Conservation (phyloP, 2,329 filamentous ascomycete genomes). For the Lachnellula suecica region DNA sequence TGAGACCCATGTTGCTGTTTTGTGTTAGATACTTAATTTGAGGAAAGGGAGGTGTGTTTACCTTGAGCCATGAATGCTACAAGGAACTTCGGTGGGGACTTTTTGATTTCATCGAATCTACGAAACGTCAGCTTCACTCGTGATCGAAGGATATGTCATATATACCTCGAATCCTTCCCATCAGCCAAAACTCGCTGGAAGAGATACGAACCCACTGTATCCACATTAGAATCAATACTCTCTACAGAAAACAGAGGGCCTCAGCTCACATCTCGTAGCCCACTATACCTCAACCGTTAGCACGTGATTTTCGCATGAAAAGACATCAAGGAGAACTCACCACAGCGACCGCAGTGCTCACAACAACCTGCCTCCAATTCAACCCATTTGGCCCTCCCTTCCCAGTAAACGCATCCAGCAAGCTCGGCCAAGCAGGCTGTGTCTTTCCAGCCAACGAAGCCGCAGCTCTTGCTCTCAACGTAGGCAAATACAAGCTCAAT, state of each 20-base stretch:
- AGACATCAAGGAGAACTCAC: background rate
- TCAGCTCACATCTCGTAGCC: slow-evolving; percentile 55
- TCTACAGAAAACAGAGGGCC: background rate
- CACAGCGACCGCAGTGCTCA: slow-evolving; percentile 54
- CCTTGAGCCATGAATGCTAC: slow-evolving; percentile 56
- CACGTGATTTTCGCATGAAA: background rate
- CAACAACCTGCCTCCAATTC: slow-evolving; percentile 62
- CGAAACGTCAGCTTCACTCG: background rate
- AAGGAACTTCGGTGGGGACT: slow-evolving; percentile 50
- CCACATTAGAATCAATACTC: background rate
- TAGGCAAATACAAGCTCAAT: slow-evolving; percentile 60
- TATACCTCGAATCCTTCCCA: slow-evolving; percentile 52
- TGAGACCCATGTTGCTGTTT: slow-evolving; percentile 60
- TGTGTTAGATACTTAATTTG: background rate
- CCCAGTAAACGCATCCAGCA: slow-evolving; percentile 44
- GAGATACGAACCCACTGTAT: slow-evolving; percentile 61
- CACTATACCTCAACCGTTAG: slow-evolving; percentile 37
- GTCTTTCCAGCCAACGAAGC: slow-evolving; percentile 40
- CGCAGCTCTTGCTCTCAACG: slow-evolving; percentile 52
- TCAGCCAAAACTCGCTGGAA: slow-evolving; percentile 59
- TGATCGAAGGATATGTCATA: background rate
- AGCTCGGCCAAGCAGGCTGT: slow-evolving; percentile 44
- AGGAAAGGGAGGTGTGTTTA: background rate
- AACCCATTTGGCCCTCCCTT: slow-evolving; percentile 40
- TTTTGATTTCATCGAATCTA: slow-evolving; percentile 53